A percentile compares a stretch with the other conserved stretches of the same genome.
Evolutionary conservation across 495 filamentous ascomycete genomes (phyloP).

Genomic region (Sporormia fimetaria): DNA sequence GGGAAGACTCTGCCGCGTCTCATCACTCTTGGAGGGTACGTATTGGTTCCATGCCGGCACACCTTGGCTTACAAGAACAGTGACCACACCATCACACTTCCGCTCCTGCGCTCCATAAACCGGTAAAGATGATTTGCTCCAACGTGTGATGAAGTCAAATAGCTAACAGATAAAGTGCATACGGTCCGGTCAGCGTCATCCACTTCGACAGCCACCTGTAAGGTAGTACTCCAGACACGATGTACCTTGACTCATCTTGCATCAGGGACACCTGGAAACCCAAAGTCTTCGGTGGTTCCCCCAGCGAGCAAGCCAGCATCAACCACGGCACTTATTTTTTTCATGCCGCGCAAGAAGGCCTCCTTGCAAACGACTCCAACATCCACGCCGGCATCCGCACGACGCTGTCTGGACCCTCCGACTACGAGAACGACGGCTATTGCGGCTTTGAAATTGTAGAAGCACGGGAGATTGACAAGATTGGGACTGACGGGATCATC

Average conservation of each 20-base stretch:
- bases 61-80: background rate
- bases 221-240: slow-evolving; percentile 8
- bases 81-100: slow-evolving; percentile 54
- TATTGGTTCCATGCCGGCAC: background rate
- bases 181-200: slow-evolving; percentile 36
- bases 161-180: slow-evolving; percentile 14
- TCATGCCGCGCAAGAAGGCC: slow-evolving; percentile 55
- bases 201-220: slow-evolving; percentile 39
- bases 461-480: slow-evolving; percentile 66
- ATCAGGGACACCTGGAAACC: slow-evolving; percentile 52
- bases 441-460: slow-evolving; percentile 76
- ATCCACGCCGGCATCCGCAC: slow-evolving; percentile 83
- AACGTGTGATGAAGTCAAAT: background rate
- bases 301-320: slow-evolving; percentile 52
- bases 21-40: slow-evolving; percentile 36
- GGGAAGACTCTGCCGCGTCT: slow-evolving; percentile 44
- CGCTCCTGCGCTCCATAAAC: slow-evolving; percentile 40
- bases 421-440: slow-evolving; percentile 73
- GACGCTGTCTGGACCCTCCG: slow-evolving; percentile 55
- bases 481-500: slow-evolving; percentile 62
- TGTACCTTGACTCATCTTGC: background rate
- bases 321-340: slow-evolving; percentile 85
- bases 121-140: slow-evolving; percentile 6
- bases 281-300: slow-evolving; percentile 55
- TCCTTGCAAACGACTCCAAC: slow-evolving; percentile 68